Evolutionary conservation across 805 yeast species (phyloP).

Genomic region (Yarrowia osloensis): DNA sequence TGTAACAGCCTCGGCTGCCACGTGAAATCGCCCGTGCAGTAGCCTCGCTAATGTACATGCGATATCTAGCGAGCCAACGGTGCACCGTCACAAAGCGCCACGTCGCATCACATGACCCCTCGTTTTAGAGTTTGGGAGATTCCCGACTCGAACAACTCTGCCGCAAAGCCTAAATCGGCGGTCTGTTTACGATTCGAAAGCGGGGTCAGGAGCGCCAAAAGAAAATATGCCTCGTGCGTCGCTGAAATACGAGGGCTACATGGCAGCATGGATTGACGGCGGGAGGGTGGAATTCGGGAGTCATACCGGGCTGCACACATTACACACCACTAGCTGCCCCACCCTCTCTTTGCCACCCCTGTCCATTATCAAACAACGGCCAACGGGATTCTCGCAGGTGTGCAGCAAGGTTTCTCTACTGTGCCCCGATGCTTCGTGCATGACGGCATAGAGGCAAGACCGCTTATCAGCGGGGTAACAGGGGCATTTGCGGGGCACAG

Average conservation of each 20-base stretch:
- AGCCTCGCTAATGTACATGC: constrained; percentile 19
- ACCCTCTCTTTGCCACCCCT: constrained; percentile 11
- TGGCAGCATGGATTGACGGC: no score
- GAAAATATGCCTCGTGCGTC: neutral
- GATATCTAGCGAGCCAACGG: constrained; percentile 25
- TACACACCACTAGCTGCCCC: neutral
- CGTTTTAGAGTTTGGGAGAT: neutral
- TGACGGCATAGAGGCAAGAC: constrained; percentile 3
- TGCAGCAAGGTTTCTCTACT: neutral
- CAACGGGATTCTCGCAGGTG: neutral
- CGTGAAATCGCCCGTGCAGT: no score
- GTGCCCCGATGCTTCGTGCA: constrained; percentile 2
- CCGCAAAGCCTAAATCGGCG: neutral
- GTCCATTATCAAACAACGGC: neutral
- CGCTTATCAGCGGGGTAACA: constrained; percentile 23
- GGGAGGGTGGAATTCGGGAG: no score
- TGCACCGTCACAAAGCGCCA: neutral
- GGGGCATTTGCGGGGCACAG: constrained; percentile 13
- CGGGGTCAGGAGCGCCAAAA: neutral
- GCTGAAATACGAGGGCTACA: no score
- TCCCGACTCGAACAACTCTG: constrained; percentile 7
- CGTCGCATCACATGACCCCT: constrained; percentile 25
- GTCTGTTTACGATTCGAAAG: constrained; percentile 4
- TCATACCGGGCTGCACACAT: no score
- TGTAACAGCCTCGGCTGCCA: no score